Conservation (phyloP, 2,329 filamentous ascomycete species). For the Sordariomycetes sp. region DNA sequence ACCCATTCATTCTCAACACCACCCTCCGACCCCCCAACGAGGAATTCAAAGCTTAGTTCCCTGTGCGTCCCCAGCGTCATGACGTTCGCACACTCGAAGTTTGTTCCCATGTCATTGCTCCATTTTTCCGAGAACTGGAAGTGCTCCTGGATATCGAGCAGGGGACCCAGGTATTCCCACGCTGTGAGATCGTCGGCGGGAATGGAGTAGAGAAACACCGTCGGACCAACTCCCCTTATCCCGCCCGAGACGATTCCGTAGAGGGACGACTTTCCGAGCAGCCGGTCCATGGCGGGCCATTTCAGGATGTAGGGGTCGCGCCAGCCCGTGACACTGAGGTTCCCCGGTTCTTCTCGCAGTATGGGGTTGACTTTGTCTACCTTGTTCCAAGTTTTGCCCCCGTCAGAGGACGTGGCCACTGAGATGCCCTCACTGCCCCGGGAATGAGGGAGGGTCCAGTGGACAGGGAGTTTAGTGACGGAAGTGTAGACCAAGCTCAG, state of each 20-base stretch:
- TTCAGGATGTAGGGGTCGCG: constrained; percentile 17
- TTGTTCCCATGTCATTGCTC: constrained; percentile 34
- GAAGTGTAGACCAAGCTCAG: constrained; percentile 21
- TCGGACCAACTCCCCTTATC: constrained; percentile 23
- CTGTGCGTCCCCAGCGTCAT: constrained; percentile 20
- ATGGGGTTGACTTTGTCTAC: constrained; percentile 15
- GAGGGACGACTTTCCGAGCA: constrained; percentile 14
- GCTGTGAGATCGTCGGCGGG: constrained; percentile 20
- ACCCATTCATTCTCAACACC: constrained; percentile 7
- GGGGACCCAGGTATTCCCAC: constrained; percentile 29
- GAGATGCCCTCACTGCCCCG: constrained; percentile 25
- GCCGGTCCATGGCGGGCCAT: constrained; percentile 15
- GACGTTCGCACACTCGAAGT: constrained; percentile 37
- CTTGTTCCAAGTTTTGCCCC: constrained; percentile 19
- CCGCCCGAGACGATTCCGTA: constrained; percentile 36
- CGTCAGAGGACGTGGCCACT: constrained; percentile 22
- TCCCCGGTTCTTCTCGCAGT: constrained; percentile 14
- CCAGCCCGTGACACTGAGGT: constrained; percentile 16
- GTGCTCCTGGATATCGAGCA: constrained; percentile 24
- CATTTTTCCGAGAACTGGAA: constrained; percentile 23
- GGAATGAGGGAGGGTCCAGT: constrained; percentile 23
- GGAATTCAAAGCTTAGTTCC: constrained; percentile 19
- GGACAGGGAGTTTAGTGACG: constrained; percentile 17
- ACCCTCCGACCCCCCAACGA: constrained; percentile 32
- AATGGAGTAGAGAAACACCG: constrained; percentile 30